phyloP scores from a whole-genome alignment of 176 grass and related monocot genomes.

The Musa schizocarpa region DNA sequence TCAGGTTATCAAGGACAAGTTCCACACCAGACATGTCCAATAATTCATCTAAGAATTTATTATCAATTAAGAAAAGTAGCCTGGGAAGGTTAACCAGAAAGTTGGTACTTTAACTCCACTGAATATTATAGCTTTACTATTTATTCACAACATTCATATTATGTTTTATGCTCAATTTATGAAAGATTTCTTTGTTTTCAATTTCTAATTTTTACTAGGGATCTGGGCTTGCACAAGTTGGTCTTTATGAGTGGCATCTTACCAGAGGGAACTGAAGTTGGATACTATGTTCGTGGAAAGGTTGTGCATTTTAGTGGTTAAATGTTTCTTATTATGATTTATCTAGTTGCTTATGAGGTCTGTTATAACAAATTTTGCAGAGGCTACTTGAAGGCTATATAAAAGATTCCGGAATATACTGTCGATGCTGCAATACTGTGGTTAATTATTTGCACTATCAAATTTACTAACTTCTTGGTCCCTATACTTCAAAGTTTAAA shows the following conservation, averaged over 20 bases:
- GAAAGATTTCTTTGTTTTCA: slow-evolving; percentile 19
- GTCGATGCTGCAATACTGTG: slow-evolving; percentile 76
- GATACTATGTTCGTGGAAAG: slow-evolving; percentile 78
- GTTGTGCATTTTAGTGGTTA: slow-evolving; percentile 27
- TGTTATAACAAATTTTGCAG: slow-evolving; percentile 33
- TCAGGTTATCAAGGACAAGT: slow-evolving; percentile 22
- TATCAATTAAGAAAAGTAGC: slow-evolving; percentile 29
- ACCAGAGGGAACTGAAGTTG: slow-evolving; percentile 58
- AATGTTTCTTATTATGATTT: background rate
- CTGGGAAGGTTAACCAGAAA: slow-evolving; percentile 59
- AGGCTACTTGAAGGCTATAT: slow-evolving; percentile 90
- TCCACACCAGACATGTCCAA: slow-evolving; percentile 24
- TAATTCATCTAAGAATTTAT: slow-evolving; percentile 31
- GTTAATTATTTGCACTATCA: slow-evolving; percentile 31
- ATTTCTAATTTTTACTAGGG: slow-evolving; percentile 30
- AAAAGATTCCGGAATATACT: slow-evolving; percentile 85
- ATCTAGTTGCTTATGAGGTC: background rate
- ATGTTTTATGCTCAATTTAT: slow-evolving; percentile 4
- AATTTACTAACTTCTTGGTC: slow-evolving; percentile 3
- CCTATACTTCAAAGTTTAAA: slow-evolving; percentile 6
- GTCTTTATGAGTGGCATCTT: slow-evolving; percentile 72
- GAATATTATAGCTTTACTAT: background rate
- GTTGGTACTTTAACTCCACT: slow-evolving; percentile 19
- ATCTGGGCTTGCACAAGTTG: slow-evolving; percentile 55
- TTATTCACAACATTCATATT: slow-evolving; percentile 2